Conservation (phyloP, 495 filamentous ascomycete genomes). For the Monascus purpureus region DNA sequence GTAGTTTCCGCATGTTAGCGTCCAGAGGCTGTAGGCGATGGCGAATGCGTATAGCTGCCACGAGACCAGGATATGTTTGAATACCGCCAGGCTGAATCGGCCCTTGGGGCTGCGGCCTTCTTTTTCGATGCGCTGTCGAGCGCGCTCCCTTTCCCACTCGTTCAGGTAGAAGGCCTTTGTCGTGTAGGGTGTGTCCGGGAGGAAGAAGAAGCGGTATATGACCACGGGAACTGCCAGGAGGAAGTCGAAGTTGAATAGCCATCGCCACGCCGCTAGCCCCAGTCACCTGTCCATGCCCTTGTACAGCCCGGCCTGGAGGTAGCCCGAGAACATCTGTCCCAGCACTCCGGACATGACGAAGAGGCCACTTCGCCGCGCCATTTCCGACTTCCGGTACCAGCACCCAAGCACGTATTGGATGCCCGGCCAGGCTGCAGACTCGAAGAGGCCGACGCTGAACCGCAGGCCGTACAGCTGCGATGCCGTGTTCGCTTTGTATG, state of each 20-base stretch:
- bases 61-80: conserved; percentile 4
- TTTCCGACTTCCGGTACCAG: conserved; percentile 27
- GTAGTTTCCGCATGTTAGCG: conserved; percentile 6
- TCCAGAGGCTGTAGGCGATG: conserved; percentile 10
- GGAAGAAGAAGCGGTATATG: conserved; percentile 9
- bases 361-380: conserved; percentile 22
- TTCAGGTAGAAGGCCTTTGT: conserved; percentile 18
- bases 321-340: conserved; percentile 34
- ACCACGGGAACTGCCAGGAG: conserved; percentile 30
- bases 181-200: conserved; percentile 15
- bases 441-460: conserved; percentile 35
- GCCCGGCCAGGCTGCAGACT: conserved; percentile 33
- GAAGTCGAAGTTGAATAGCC: conserved; percentile 39
- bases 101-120: conserved; percentile 22
- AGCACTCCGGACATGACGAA: conserved; percentile 14
- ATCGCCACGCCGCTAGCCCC: conserved; percentile 22
- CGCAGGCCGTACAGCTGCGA: conserved; percentile 32
- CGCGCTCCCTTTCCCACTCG: conserved; percentile 2
- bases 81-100: conserved; percentile 6
- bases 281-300: conserved; percentile 21
- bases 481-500: conserved; percentile 19
- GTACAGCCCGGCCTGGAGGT: conserved; percentile 33
- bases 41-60: conserved; percentile 10
- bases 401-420: conserved; percentile 36
- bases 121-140: conserved; percentile 24